Percentiles rank a stretch among this genome's conserved stretches.
Evolutionary conservation across 208 protist species (phyloP).

Genomic region (Crithidia fasciculata): DNA sequence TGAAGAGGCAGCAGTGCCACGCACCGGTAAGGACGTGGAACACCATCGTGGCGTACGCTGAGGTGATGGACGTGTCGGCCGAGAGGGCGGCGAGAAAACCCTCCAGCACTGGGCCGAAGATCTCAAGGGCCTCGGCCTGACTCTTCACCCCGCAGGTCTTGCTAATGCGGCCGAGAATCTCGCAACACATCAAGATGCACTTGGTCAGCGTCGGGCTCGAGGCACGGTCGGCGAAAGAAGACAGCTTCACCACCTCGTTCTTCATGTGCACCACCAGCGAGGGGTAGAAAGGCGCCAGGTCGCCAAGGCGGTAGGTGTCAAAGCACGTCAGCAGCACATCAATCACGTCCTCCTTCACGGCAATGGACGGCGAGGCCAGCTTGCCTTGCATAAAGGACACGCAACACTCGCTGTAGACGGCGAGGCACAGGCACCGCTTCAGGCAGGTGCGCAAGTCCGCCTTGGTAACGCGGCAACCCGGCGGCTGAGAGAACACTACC

Average conservation of each 20-base stretch:
- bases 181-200: slow-evolving; percentile 44
- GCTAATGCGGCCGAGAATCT: slow-evolving; percentile 37
- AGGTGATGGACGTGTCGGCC: slow-evolving; percentile 29
- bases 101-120: slow-evolving; percentile 45
- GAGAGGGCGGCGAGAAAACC: slow-evolving; percentile 31
- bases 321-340: slow-evolving; percentile 44
- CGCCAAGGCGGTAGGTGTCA: slow-evolving; percentile 17
- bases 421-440: slow-evolving; percentile 44
- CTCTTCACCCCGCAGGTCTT: slow-evolving; percentile 18
- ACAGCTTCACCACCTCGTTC: slow-evolving; percentile 69
- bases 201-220: slow-evolving; percentile 32
- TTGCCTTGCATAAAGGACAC: slow-evolving; percentile 78
- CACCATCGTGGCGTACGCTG: slow-evolving; percentile 78
- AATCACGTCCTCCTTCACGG: slow-evolving; percentile 69
- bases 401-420: slow-evolving; percentile 53
- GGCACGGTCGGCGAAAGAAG: slow-evolving; percentile 39
- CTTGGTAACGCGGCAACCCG: slow-evolving; percentile 67
- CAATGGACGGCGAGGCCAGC: slow-evolving; percentile 64
- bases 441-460: slow-evolving; percentile 55
- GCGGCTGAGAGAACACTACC: slow-evolving; percentile 75
- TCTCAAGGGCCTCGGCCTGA: slow-evolving; percentile 26
- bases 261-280: slow-evolving; percentile 46
- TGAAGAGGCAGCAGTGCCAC: slow-evolving; percentile 32
- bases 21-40: slow-evolving; percentile 58
- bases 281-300: slow-evolving; percentile 30